Conservation (phyloP, 768 basidiomycete species). For the Leccinellum albellum region DNA sequence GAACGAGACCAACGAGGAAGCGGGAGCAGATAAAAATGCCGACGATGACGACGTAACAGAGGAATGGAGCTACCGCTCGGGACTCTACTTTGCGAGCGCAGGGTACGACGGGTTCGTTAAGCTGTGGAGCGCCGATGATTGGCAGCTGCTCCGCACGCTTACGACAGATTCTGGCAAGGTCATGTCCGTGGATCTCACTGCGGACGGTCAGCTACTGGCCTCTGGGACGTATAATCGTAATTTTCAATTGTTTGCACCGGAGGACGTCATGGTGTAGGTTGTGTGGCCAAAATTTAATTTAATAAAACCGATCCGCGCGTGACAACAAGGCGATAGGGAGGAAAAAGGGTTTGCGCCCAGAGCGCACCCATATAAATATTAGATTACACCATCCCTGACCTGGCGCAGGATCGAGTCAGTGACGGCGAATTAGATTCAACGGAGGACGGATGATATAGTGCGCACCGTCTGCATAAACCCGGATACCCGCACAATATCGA, state of each 20-base stretch:
- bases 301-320: constrained; percentile 24
- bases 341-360: constrained; percentile 7
- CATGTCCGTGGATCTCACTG: constrained; percentile 92
- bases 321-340: constrained; percentile 30
- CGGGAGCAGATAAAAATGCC: constrained; percentile 25
- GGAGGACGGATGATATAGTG: constrained; percentile 16
- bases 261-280: constrained; percentile 43
- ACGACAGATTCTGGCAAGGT: constrained; percentile 97
- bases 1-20: constrained; percentile 33
- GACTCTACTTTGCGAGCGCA: constrained; percentile 87
- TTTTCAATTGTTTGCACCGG: constrained; percentile 89
- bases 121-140: constrained; percentile 97
- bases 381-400: constrained; percentile 43
- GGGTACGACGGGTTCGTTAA: constrained; percentile 96
- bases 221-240: constrained; percentile 92
- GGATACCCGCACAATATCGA: constrained; percentile 82
- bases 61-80: constrained; percentile 80
- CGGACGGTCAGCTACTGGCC: constrained; percentile 78
- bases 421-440: constrained; percentile 15
- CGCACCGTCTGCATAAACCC: constrained; percentile 88
- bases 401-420: constrained; percentile 24
- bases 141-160: constrained; percentile 85
- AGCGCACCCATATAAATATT: constrained; percentile 20
- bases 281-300: constrained; percentile 17
- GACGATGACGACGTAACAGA: constrained; percentile 34